Evolutionary conservation across 2,329 filamentous ascomycete species (phyloP).

Genomic region (Nectriaceae sp.): DNA sequence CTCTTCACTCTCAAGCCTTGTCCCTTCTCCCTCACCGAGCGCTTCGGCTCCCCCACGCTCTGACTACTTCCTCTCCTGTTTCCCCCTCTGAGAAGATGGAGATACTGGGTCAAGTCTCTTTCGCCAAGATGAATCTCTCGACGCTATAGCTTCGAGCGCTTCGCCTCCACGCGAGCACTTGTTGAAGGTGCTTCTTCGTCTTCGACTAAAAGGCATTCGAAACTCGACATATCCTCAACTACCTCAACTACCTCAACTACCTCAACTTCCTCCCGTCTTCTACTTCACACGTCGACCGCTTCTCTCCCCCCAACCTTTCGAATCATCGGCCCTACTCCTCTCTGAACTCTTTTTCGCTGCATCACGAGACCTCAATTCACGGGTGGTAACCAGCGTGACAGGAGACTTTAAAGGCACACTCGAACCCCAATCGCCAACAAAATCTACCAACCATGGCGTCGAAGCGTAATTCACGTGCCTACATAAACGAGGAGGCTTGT

Average conservation of each 20-base stretch:
- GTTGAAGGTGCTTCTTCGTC: slow-evolving; percentile 16
- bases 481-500: slow-evolving; percentile 2
- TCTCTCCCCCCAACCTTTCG: slow-evolving; percentile 1
- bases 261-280: slow-evolving; percentile 7
- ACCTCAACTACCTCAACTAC: slow-evolving; percentile 14
- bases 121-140: slow-evolving; percentile 28
- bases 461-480: slow-evolving; percentile 4
- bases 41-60: slow-evolving; percentile 23
- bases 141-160: slow-evolving; percentile 21
- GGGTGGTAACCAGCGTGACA: background rate
- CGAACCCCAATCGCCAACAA: background rate
- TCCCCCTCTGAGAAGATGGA: slow-evolving; percentile 17
- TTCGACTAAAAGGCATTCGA: slow-evolving; percentile 14
- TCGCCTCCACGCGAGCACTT: slow-evolving; percentile 25
- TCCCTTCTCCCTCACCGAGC: slow-evolving; percentile 30
- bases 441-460: slow-evolving; percentile 1
- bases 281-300: slow-evolving; percentile 13
- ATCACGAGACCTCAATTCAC: background rate
- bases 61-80: slow-evolving; percentile 26
- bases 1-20: slow-evolving; percentile 16
- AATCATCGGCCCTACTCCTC: background rate
- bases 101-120: slow-evolving; percentile 23
- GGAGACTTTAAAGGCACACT: background rate
- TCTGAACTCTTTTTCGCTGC: background rate
- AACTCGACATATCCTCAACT: slow-evolving; percentile 5